Evolutionary conservation across 2,329 filamentous ascomycete genomes (phyloP).

Genomic region (Cladosporium sp.): DNA sequence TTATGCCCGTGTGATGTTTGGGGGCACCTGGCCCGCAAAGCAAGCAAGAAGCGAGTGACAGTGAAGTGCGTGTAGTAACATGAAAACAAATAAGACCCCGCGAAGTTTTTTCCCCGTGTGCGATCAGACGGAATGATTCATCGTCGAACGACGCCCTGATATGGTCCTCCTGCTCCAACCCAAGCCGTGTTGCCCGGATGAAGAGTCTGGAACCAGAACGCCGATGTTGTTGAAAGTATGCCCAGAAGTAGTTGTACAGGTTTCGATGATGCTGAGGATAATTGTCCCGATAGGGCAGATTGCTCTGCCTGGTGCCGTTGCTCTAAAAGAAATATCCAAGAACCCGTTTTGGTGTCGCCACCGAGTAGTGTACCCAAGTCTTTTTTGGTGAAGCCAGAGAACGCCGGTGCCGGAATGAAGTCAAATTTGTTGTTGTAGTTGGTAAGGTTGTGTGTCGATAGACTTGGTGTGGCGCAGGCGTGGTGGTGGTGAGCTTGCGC

Average conservation of each 20-base stretch:
- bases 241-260: conserved; percentile 11
- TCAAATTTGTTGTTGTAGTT: not conserved
- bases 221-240: conserved; percentile 9
- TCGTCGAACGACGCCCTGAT: conserved; percentile 12
- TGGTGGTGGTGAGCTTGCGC: not conserved
- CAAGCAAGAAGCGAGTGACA: conserved; percentile 10
- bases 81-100: not conserved
- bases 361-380: conserved; percentile 9
- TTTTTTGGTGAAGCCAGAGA: conserved; percentile 5
- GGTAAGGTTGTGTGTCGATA: not conserved
- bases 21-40: not conserved
- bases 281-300: conserved; percentile 12
- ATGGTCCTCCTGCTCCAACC: not conserved
- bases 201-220: conserved; percentile 2
- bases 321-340: not conserved
- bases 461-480: not conserved
- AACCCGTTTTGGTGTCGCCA: conserved; percentile 13
- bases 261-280: not conserved
- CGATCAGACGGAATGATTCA: conserved; percentile 5
- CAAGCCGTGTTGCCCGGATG: not conserved
- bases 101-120: not conserved
- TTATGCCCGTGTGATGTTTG: not conserved
- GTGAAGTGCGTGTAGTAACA: not conserved
- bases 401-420: conserved; percentile 11
- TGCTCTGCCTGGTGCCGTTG: conserved; percentile 14